Evolutionary conservation across 169 alveolate genomes (phyloP).

Genomic region (Theileria parva): DNA sequence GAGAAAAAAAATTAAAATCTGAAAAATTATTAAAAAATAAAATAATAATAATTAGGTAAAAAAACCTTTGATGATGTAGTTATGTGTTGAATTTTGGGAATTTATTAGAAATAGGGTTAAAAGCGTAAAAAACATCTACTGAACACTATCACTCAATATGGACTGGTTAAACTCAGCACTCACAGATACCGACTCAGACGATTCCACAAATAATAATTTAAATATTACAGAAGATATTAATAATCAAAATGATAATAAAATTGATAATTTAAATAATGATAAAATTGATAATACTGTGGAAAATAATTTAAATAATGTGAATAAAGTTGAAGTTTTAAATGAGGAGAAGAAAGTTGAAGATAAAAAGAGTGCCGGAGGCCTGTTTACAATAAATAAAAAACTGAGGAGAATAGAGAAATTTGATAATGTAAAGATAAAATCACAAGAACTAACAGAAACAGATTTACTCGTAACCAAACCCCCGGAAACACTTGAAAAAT

Average conservation of each 20-base stretch:
- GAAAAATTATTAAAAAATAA: neutral
- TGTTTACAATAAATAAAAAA: neutral
- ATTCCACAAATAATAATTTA: neutral
- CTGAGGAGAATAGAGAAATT: neutral
- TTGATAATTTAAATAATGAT: no score
- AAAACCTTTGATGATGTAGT: neutral
- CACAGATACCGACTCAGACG: neutral
- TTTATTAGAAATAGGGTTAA: neutral
- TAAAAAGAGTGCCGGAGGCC: neutral
- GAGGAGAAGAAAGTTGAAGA: neutral
- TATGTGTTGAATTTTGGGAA: neutral
- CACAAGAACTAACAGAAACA: constrained; percentile 4
- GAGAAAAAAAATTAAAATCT: no score
- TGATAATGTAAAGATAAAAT: neutral
- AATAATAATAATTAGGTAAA: neutral
- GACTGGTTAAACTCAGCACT: neutral
- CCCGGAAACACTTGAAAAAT: neutral
- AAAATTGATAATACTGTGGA: no score
- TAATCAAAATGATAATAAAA: no score
- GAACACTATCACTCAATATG: neutral
- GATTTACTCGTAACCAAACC: neutral
- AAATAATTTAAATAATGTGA: neutral
- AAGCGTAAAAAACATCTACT: constrained; percentile 1
- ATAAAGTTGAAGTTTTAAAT: neutral
- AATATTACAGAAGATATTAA: neutral